Base-by-base conservation (phyloP, 805 yeast genomes). In the Ogataea methanolica region DNA sequence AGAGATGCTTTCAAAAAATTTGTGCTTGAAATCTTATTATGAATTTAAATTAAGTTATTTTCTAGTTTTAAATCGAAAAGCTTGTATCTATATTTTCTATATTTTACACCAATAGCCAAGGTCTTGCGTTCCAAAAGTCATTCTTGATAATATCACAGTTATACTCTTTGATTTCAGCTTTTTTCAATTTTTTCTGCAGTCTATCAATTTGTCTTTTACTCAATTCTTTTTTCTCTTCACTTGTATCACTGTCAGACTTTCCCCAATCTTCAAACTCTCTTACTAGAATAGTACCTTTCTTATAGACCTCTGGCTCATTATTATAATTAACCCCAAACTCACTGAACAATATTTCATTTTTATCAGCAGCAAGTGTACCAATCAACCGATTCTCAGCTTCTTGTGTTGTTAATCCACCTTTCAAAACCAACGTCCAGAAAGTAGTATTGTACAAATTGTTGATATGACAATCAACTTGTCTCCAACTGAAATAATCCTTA, bases 381-480 rank as follows among this genome's bases (percentile, higher is more conserved):
- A 77, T 75, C 33, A 94, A 74, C 54, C 66, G 71, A 42, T 80
- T 74, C 59, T 94, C 97, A 0, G 98, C 95, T 35, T 89, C 94
- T 52, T 79, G 79, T 0, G 95, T 81, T 0, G 85, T 76, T 66
- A 86, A 48, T 0, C 83, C 83, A 16, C 94, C 90, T 51, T 76
- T 72, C 17, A 71, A 61, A 0, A 94, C 92, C 58, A 94, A 71
- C 6, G 80, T 73, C 99, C 99, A 94, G 63, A 94, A 94, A 0
- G 89, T 73, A 0, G 99, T 94, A 61, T 94, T 94, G 71, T 92
- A 94, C 50, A 94, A 67, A 63, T 94, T 94, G 65, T 94, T 94
- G 46, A 94, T 94, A 68, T 94, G 99, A 44, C 94, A 94, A 62
- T 94, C 99, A 1, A 85, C 98, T 62, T 88, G 97, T 55, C 99